Evolutionary conservation across 257 asterid genomes (phyloP).

Genomic region (Nicotiana noctiflora): DNA sequence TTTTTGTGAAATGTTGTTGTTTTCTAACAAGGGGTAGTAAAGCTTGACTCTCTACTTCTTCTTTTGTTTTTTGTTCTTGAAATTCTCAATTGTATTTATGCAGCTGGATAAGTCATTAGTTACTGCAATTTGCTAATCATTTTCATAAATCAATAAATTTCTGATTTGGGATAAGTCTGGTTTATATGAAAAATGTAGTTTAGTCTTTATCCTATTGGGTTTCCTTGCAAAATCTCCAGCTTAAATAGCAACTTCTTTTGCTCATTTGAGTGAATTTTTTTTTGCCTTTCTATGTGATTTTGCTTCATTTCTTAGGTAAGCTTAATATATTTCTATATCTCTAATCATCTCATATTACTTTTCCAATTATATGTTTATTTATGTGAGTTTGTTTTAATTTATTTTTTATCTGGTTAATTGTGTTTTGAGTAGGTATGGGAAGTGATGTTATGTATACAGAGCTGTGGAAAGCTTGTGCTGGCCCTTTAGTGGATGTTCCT

Average conservation of each 20-base stretch:
- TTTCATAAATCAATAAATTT: neutral
- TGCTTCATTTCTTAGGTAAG: neutral
- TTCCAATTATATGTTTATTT: neutral
- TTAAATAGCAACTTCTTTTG: neutral
- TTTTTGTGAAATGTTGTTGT: slow-evolving; percentile 10
- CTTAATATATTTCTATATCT: neutral
- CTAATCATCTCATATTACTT: neutral
- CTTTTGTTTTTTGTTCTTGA: neutral
- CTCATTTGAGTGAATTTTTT: neutral
- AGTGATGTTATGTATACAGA: slow-evolving; percentile 41
- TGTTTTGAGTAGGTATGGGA: slow-evolving; percentile 27
- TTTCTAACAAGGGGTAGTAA: neutral
- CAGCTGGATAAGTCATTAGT: neutral
- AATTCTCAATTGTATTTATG: neutral
- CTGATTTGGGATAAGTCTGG: neutral
- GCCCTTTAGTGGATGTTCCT: slow-evolving; percentile 76
- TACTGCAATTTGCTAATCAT: neutral
- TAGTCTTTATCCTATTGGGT: neutral
- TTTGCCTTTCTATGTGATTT: neutral
- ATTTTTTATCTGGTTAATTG: slow-evolving; percentile 7
- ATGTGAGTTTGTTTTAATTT: neutral
- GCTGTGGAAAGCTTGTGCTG: slow-evolving; percentile 90
- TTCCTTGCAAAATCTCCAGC: neutral
- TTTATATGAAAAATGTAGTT: neutral
- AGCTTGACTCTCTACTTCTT: neutral